Conservation (phyloP, 1,284 basidiomycete genomes). For the Cerrena zonata region DNA sequence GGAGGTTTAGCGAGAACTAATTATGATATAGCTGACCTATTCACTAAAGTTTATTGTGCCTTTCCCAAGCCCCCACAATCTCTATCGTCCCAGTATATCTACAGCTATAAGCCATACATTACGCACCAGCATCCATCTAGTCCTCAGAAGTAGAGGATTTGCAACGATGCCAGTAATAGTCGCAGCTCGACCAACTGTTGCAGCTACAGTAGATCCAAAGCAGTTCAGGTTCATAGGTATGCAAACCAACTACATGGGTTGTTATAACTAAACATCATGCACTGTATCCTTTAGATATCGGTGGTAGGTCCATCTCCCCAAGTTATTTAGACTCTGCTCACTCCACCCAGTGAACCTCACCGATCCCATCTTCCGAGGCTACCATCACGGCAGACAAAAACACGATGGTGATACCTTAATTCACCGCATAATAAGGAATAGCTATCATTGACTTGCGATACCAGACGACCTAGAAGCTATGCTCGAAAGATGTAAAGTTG, state of each 20-base stretch:
- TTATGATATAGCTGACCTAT: too few species aligned
- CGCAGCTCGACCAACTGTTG: constrained; percentile 17
- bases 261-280: background rate
- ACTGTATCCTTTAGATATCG: too few species aligned
- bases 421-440: background rate
- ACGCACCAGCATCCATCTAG: too few species aligned
- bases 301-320: constrained; percentile 34
- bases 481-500: constrained; percentile 52
- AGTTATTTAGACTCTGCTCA: too few species aligned
- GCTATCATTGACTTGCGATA: background rate
- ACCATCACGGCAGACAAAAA: constrained; percentile 46
- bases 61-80: too few species aligned
- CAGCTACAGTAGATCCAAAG: constrained; percentile 14
- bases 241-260: background rate
- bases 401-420: constrained; percentile 40
- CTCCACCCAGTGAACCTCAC: constrained; percentile 49
- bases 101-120: too few species aligned
- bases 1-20: too few species aligned
- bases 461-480: constrained; percentile 68
- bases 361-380: constrained; percentile 57
- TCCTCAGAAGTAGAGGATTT: background rate
- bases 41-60: too few species aligned
- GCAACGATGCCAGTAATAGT: constrained; percentile 26
- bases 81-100: too few species aligned
- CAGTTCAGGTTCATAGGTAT: constrained; percentile 36